phyloP scores from a whole-genome alignment of 2,329 filamentous ascomycete species.

The Neurospora sp. region DNA sequence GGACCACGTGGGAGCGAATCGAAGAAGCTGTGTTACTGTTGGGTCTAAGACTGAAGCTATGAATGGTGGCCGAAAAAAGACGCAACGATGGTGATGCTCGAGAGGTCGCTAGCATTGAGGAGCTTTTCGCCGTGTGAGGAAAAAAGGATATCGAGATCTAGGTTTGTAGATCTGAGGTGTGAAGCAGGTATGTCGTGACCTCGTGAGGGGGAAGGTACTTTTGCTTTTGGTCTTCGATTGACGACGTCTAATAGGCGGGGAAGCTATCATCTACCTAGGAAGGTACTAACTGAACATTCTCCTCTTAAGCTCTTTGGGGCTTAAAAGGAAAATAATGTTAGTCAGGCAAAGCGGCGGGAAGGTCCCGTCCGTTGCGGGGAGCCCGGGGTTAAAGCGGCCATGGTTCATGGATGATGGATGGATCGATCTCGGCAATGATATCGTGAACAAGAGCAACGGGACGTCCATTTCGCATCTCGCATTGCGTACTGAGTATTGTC shows the following conservation, averaged over 20 bases:
- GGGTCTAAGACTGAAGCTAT: not conserved
- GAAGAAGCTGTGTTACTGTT: not conserved
- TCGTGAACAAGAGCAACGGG: not conserved
- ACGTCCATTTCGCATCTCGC: not conserved
- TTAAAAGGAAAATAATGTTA: not conserved
- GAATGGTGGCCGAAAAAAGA: not conserved
- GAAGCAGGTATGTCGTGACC: not conserved
- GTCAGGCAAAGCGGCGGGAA: not conserved
- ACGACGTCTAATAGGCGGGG: not conserved
- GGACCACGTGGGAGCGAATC: not conserved
- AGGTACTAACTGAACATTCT: not conserved
- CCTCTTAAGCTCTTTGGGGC: not conserved
- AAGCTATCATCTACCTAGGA: not conserved
- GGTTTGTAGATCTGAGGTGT: not conserved
- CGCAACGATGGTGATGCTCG: not conserved
- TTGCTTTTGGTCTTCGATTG: not conserved
- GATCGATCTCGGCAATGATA: not conserved
- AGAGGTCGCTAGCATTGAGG: not conserved
- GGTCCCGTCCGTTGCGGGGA: not conserved
- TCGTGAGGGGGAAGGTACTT: not conserved
- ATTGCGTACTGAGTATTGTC: not conserved
- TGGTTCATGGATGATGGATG: not conserved
- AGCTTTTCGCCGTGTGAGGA: not conserved
- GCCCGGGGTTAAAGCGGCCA: not conserved
- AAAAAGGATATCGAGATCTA: not conserved